Evolutionary conservation across 1,284 basidiomycete species (phyloP).

Genomic region (Irpex sp.): DNA sequence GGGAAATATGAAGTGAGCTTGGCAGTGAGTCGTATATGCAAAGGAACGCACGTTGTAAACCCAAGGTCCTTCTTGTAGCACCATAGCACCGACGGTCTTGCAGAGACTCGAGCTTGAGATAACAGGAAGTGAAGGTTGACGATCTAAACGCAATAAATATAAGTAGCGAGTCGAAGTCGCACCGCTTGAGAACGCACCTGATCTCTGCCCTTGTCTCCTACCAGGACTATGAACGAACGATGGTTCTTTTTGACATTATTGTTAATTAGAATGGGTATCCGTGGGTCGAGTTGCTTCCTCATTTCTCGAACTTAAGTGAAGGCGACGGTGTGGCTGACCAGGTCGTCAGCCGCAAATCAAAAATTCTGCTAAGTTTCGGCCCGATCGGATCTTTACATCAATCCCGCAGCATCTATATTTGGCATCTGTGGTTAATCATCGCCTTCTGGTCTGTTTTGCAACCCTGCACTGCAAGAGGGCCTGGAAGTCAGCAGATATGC

Average conservation of each 20-base stretch:
- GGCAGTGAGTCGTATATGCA: neutral
- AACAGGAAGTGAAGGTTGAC: conserved; percentile 95
- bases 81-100: conserved; percentile 90
- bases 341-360: neutral
- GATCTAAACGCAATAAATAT: conserved; percentile 43
- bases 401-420: neutral
- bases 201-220: conserved; percentile 92
- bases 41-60: conserved; percentile 67
- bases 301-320: conserved; percentile 28
- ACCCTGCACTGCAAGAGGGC: neutral
- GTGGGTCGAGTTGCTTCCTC: conserved; percentile 85
- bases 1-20: neutral
- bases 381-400: neutral
- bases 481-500: too few relatives aligned
- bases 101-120: conserved; percentile 85
- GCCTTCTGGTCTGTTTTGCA: neutral
- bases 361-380: neutral
- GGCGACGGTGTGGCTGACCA: neutral
- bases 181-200: conserved; percentile 49
- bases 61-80: conserved; percentile 97
- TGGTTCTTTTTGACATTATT: conserved; percentile 94
- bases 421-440: neutral
- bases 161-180: neutral
- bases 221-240: conserved; percentile 93
- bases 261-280: conserved; percentile 88